These are phyloP conservation scores for Fusarium secorum DNA, from an alignment of 2,329 filamentous ascomycete genomes.

Conservation along the genomic window DNA sequence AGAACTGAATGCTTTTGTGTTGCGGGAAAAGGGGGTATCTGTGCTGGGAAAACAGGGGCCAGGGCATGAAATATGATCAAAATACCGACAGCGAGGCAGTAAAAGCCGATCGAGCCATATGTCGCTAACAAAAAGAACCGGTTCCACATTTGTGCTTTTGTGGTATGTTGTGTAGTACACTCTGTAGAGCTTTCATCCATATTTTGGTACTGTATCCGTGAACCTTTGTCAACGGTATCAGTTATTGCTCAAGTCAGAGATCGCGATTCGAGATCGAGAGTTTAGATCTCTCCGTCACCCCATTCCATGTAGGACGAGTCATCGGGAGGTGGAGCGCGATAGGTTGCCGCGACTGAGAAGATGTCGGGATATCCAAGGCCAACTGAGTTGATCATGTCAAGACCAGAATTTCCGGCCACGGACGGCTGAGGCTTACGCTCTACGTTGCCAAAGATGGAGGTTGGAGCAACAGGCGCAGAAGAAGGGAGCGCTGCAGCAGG, in stretches of 20 bases:
- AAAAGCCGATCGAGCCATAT: slow-evolving; percentile 7
- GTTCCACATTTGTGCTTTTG: background rate
- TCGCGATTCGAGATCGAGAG: background rate
- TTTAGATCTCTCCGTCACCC: slow-evolving; percentile 50
- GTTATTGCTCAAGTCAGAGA: background rate
- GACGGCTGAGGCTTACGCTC: slow-evolving; percentile 20
- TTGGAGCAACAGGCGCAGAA: background rate
- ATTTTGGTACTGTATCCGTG: background rate
- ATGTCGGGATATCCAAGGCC: background rate
- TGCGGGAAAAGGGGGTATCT: slow-evolving; percentile 16
- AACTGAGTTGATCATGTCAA: slow-evolving; percentile 4
- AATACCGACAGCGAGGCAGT: slow-evolving; percentile 8
- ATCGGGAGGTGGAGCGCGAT: background rate
- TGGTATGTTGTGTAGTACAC: slow-evolving; percentile 11
- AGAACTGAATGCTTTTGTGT: background rate
- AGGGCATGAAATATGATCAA: background rate
- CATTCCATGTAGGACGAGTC: slow-evolving; percentile 24
- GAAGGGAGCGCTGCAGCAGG: background rate
- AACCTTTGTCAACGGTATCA: background rate
- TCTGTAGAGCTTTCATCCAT: background rate
- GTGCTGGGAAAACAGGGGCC: slow-evolving; percentile 4
- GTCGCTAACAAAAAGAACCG: slow-evolving; percentile 6
- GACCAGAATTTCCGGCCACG: background rate
- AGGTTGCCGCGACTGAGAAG: background rate
- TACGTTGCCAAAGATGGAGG: slow-evolving; percentile 38